Evolutionary conservation across 2,329 filamentous ascomycete species (phyloP).

Genomic region (Sporothrix curviconia): DNA sequence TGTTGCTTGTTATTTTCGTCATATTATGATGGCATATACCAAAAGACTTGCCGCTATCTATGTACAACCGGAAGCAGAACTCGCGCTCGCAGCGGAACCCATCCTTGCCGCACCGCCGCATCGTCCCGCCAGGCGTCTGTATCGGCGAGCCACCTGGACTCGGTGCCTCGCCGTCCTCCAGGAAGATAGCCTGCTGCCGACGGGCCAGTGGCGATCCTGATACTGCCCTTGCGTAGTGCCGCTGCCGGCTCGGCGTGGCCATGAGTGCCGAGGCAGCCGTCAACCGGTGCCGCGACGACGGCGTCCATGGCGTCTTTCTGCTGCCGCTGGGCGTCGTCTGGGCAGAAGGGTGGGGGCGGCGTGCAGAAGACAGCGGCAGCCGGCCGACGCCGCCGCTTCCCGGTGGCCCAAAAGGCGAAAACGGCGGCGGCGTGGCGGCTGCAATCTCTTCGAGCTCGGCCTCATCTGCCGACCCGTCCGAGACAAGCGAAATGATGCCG

Average conservation of each 20-base stretch:
- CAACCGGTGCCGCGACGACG: background rate
- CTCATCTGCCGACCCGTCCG: constrained; percentile 23
- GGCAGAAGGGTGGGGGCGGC: background rate
- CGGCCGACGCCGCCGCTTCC: background rate
- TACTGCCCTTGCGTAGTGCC: constrained; percentile 3
- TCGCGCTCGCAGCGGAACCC: constrained; percentile 50
- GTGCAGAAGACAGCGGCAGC: background rate
- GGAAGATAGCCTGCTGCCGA: background rate
- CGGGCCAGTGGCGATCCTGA: constrained; percentile 12
- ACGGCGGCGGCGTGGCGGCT: background rate
- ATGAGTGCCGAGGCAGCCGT: background rate
- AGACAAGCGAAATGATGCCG: constrained; percentile 36
- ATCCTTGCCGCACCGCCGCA: constrained; percentile 47
- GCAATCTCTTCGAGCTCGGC: background rate
- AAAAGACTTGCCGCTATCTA: too few relatives aligned
- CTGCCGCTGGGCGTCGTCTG: background rate
- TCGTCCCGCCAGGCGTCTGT: constrained; percentile 44
- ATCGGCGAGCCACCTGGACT: constrained; percentile 25
- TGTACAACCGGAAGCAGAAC: constrained; percentile 58
- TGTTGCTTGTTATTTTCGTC: background rate
- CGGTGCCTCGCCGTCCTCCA: background rate
- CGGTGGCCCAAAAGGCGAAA: background rate
- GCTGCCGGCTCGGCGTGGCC: constrained; percentile 28
- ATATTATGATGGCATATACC: constrained; percentile 22
- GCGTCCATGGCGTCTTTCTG: background rate